Conservation (phyloP, 2,329 filamentous ascomycete species). For the Ceratocystiopsis brevicomis region DNA sequence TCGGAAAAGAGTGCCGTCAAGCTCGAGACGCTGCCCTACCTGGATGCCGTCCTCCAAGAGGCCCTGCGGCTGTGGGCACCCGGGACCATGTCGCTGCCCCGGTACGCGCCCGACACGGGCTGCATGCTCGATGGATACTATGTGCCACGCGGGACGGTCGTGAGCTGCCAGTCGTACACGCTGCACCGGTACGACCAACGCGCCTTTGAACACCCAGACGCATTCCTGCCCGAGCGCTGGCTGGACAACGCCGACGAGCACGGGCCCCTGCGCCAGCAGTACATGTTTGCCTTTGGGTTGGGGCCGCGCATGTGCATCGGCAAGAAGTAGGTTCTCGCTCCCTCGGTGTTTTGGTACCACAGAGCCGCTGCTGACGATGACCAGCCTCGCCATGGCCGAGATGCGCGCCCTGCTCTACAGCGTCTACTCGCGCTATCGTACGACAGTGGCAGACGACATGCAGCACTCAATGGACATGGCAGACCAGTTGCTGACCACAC, state of each 20-base stretch:
- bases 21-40: conserved; percentile 11
- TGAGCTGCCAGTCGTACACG: conserved; percentile 15
- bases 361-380: no score
- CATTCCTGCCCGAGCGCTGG: conserved; percentile 21
- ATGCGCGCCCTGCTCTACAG: conserved; percentile 1
- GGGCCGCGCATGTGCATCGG: conserved; percentile 2
- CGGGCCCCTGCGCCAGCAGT: background rate
- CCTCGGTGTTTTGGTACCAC: no score
- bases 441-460: conserved; percentile 1
- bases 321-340: conserved; percentile 3
- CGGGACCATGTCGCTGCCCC: conserved; percentile 9
- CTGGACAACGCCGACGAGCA: conserved; percentile 3
- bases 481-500: conserved; percentile 3
- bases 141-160: conserved; percentile 14
- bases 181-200: conserved; percentile 14
- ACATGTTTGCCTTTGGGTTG: conserved; percentile 3
- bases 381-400: conserved; percentile 2
- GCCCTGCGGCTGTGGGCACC: conserved; percentile 14
- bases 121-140: conserved; percentile 10
- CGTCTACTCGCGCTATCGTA: conserved; percentile 1
- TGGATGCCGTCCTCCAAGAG: conserved; percentile 17
- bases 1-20: no score
- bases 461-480: conserved; percentile 1
- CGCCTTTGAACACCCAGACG: conserved; percentile 15
- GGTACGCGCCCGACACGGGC: conserved; percentile 6